These are phyloP conservation scores for Botryotinia narcissicola DNA, from an alignment of 2,329 filamentous ascomycete species.

Conservation along the genomic window DNA sequence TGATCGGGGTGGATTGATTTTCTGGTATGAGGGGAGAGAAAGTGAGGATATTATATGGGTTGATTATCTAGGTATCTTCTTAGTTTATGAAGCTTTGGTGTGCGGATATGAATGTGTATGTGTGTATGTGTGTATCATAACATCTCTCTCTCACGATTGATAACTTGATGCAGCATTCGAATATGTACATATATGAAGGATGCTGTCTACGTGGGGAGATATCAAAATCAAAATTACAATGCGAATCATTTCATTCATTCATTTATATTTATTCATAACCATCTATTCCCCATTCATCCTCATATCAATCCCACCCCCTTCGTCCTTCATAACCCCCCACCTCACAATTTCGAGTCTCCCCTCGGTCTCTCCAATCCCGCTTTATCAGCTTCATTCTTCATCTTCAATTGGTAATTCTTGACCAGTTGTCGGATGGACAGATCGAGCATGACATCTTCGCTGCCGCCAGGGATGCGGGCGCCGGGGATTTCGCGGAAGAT, in stretches of 20 bases:
- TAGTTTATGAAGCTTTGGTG: background rate
- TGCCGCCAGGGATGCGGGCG: constrained; percentile 63
- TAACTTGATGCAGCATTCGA: accelerated
- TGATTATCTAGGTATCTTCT: too few species aligned
- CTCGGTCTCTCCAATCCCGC: constrained; percentile 39
- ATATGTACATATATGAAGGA: background rate
- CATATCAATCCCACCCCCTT: background rate
- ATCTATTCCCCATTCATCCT: background rate
- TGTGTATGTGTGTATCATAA: background rate
- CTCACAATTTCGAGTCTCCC: constrained; percentile 44
- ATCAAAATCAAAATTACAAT: too few species aligned
- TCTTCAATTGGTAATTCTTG: constrained; percentile 63
- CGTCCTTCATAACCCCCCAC: background rate
- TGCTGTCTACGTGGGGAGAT: background rate
- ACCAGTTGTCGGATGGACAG: constrained; percentile 67
- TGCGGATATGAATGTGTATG: background rate
- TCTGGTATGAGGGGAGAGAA: too few species aligned
- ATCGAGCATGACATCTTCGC: constrained; percentile 71
- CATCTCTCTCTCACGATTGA: too few species aligned
- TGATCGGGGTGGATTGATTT: background rate
- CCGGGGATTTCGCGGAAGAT: constrained; percentile 64
- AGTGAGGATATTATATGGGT: too few species aligned
- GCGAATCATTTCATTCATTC: background rate
- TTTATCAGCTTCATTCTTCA: constrained; percentile 37
- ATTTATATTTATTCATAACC: background rate